Percentiles rank a stretch among this genome's conserved stretches.
phyloP scores from a whole-genome alignment of 1,284 basidiomycete genomes.

The Microstroma glucosiphilum region DNA sequence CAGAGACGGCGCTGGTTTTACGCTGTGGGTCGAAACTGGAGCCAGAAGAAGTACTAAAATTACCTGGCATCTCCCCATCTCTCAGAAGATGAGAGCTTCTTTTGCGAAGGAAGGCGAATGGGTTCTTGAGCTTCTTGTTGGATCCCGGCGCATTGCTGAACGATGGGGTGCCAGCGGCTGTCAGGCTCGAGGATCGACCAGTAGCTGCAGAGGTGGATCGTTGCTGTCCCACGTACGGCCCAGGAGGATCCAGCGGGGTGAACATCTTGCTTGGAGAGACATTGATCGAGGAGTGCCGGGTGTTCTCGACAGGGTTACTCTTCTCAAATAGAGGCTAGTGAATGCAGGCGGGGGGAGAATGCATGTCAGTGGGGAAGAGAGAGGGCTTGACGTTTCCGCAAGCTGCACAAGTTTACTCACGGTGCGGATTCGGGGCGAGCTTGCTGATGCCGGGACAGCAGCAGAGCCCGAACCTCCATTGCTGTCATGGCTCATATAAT shows the following conservation, averaged over 20 bases:
- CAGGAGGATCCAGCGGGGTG: not conserved
- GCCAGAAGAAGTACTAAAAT: not conserved
- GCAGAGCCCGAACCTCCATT: not conserved
- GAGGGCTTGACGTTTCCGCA: too few species aligned
- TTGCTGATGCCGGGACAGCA: too few species aligned
- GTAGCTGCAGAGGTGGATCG: too few species aligned
- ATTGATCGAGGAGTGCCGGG: not conserved
- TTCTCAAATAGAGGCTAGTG: too few species aligned
- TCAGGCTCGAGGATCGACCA: not conserved
- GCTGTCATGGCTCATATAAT: not conserved
- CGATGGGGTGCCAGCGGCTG: not conserved
- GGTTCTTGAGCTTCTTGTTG: not conserved
- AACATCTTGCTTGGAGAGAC: not conserved
- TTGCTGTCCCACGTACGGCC: not conserved
- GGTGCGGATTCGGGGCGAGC: too few species aligned
- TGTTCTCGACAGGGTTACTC: too few species aligned
- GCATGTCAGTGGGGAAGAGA: too few species aligned
- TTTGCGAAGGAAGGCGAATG: slow-evolving; percentile 6
- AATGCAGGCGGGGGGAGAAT: too few species aligned
- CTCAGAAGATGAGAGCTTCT: not conserved
- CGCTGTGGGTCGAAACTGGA: not conserved
- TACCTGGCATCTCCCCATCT: not conserved
- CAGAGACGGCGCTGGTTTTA: not conserved
- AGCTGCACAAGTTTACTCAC: too few species aligned
- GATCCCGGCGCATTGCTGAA: too few species aligned